Percentiles rank a stretch among this genome's conserved stretches.
These are phyloP conservation scores for Aspergillus hiratsukae DNA, from an alignment of 2,329 filamentous ascomycete species.

Conservation along the genomic window DNA sequence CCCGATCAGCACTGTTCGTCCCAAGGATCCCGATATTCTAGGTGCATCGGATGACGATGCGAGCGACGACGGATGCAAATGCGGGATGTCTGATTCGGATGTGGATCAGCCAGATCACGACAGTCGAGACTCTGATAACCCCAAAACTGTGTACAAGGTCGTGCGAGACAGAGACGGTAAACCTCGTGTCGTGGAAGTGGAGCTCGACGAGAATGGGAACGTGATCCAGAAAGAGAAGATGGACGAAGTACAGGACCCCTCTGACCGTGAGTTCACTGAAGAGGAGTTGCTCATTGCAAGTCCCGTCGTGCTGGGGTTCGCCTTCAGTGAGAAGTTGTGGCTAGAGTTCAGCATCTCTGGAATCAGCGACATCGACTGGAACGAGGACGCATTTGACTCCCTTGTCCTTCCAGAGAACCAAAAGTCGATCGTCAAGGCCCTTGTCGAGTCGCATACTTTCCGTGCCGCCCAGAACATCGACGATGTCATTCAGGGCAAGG, in stretches of 20 bases:
- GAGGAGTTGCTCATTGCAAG: slow-evolving; percentile 82
- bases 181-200: slow-evolving; percentile 50
- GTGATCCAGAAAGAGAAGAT: slow-evolving; percentile 56
- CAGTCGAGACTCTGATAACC: slow-evolving; percentile 29
- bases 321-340: slow-evolving; percentile 86
- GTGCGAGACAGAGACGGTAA: slow-evolving; percentile 52
- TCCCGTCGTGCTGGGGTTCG: slow-evolving; percentile 79
- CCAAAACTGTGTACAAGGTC: slow-evolving; percentile 48
- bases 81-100: slow-evolving; percentile 30
- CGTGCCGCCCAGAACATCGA: slow-evolving; percentile 77
- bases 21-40: slow-evolving; percentile 62
- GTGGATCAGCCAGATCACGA: slow-evolving; percentile 37
- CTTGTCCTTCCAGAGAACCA: slow-evolving; percentile 65
- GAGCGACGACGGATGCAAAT: slow-evolving; percentile 41
- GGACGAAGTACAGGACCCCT: slow-evolving; percentile 39
- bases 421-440: slow-evolving; percentile 68
- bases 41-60: slow-evolving; percentile 42
- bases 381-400: slow-evolving; percentile 74
- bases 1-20: slow-evolving; percentile 66
- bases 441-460: slow-evolving; percentile 81
- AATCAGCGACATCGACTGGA: slow-evolving; percentile 78
- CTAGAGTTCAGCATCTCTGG: slow-evolving; percentile 79
- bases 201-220: slow-evolving; percentile 52
- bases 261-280: slow-evolving; percentile 61
- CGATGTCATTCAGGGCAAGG: slow-evolving; percentile 77